Evolutionary conservation across 176 grass and related monocot species (phyloP).

Genomic region (Leersia perrieri): DNA sequence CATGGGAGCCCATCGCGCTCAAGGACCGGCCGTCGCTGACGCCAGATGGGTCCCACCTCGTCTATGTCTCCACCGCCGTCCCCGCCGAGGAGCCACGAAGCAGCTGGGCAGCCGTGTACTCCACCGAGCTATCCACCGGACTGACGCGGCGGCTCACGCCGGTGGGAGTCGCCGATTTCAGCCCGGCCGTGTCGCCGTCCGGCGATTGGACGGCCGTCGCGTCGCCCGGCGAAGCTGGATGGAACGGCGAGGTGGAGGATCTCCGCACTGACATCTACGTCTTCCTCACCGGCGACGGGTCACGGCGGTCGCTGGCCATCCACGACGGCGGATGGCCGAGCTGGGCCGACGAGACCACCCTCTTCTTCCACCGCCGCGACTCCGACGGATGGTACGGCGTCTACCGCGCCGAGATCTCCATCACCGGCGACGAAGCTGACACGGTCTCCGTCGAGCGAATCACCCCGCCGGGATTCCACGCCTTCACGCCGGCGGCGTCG

Average conservation of each 20-base stretch:
- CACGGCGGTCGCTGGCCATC: constrained; percentile 43
- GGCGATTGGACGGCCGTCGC: constrained; percentile 75
- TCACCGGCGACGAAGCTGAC: constrained; percentile 3
- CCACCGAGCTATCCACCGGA: constrained; percentile 43
- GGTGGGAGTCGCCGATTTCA: constrained; percentile 57
- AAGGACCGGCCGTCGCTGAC: constrained; percentile 73
- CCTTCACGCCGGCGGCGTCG: constrained; percentile 81
- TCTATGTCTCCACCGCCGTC: constrained; percentile 70
- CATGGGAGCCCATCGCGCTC: constrained; percentile 46
- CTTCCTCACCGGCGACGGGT: constrained; percentile 64
- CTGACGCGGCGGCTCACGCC: constrained; percentile 51
- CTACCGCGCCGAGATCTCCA: constrained; percentile 51
- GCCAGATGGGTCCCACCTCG: constrained; percentile 44
- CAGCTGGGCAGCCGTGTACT: constrained; percentile 78
- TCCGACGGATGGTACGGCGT: constrained; percentile 75
- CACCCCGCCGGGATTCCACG: constrained; percentile 73
- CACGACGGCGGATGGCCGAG: constrained; percentile 68
- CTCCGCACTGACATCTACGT: constrained; percentile 68
- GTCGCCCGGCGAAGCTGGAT: constrained; percentile 34
- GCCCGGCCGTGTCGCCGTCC: constrained; percentile 75
- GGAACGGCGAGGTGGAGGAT: constrained; percentile 74
- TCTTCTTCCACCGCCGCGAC: constrained; percentile 86
- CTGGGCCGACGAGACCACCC: constrained; percentile 71
- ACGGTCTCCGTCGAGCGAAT: constrained; percentile 44
- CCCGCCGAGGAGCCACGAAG: constrained; percentile 37